Conservation (phyloP, 176 grass and related monocot species). For the Cocos nucifera region DNA sequence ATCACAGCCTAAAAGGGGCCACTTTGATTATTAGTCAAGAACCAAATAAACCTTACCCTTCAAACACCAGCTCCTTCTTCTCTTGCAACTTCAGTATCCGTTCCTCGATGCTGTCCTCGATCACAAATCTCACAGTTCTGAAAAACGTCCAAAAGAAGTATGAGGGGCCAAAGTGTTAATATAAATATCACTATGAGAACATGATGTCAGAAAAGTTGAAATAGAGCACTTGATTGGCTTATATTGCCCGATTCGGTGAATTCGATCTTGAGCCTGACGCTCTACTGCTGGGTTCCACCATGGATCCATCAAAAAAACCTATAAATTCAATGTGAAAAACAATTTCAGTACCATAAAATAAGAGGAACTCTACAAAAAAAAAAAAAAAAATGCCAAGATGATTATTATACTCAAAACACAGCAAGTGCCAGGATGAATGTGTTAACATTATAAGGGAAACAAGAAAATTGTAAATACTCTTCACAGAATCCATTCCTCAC, state of each 20-base stretch:
- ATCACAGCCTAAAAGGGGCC: background rate
- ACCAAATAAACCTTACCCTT: conserved; percentile 46
- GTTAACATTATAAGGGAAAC: no score
- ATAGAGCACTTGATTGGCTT: conserved; percentile 74
- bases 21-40: background rate
- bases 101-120: conserved; percentile 63
- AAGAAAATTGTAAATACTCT: no score
- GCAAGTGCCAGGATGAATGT: no score
- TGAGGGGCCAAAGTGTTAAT: background rate
- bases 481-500: no score
- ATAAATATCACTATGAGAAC: background rate
- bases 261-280: conserved; percentile 86
- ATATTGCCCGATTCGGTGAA: conserved; percentile 91
- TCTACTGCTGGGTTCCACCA: conserved; percentile 98
- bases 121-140: conserved; percentile 84
- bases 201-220: background rate
- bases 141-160: background rate
- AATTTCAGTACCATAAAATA: background rate
- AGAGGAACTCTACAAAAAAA: no score
- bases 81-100: conserved; percentile 77
- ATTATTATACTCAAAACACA: no score
- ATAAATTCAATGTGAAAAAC: conserved; percentile 5
- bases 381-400: no score
- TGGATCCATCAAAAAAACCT: conserved; percentile 97
- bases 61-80: conserved; percentile 86